These are phyloP conservation scores for Phytophthora ramorum DNA, from an alignment of 352 stramenopile genomes.

Conservation along the genomic window DNA sequence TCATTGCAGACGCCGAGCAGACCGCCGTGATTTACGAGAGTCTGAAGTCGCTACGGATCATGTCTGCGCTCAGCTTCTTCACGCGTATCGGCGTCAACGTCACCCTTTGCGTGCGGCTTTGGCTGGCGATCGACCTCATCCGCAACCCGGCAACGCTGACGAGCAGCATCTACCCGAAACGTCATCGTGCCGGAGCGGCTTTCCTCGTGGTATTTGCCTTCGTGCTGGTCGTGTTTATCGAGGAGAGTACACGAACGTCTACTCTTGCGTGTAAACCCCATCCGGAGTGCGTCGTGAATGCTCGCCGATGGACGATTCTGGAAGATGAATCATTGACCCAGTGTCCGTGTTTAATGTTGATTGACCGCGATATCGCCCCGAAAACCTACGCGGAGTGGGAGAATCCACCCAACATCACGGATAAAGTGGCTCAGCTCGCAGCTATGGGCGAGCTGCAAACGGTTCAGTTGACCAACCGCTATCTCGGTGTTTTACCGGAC, in stretches of 20 bases:
- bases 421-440: conserved; percentile 32
- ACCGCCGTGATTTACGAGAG: conserved; percentile 34
- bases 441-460: conserved; percentile 25
- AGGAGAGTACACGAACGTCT: conserved; percentile 24
- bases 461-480: conserved; percentile 38
- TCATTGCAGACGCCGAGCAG: conserved; percentile 32
- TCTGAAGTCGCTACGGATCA: conserved; percentile 44
- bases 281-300: conserved; percentile 32
- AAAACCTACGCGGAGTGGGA: conserved; percentile 36
- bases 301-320: conserved; percentile 26
- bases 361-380: conserved; percentile 26
- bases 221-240: conserved; percentile 14
- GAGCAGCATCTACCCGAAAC: conserved; percentile 24
- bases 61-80: conserved; percentile 35
- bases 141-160: not conserved
- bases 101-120: conserved; percentile 31
- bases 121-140: conserved; percentile 9
- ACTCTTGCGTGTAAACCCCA: conserved; percentile 3
- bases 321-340: conserved; percentile 13
- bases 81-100: conserved; percentile 37
- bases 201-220: conserved; percentile 19
- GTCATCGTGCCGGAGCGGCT: conserved; percentile 4
- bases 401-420: conserved; percentile 24
- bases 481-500: conserved; percentile 24
- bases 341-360: conserved; percentile 48